A percentile compares a stretch with the other conserved stretches of the same genome.
These are phyloP conservation scores for Kazachstania africana DNA, from an alignment of 805 yeast genomes.

Conservation along the genomic window DNA sequence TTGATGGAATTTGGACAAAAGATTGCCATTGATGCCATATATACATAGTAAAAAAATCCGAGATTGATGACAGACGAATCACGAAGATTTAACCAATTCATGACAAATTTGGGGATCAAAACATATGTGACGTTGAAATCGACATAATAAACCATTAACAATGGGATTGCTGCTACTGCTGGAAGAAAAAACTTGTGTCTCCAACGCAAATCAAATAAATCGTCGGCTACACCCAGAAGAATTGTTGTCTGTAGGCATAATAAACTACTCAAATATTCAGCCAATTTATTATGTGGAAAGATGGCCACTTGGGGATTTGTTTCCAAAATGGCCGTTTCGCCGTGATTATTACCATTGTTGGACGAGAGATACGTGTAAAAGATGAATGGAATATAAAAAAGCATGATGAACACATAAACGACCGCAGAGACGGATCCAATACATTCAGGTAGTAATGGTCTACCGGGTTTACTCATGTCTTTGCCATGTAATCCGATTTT, in stretches of 20 bases:
- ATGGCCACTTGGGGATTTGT: constrained; percentile 5
- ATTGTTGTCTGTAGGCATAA: constrained; percentile 76
- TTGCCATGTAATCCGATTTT: constrained; percentile 75
- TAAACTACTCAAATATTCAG: constrained; percentile 78
- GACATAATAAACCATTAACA: constrained; percentile 80
- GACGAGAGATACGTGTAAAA: constrained; percentile 63
- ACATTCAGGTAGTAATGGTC: constrained; percentile 74
- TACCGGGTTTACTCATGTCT: constrained; percentile 69
- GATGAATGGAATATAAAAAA: constrained; percentile 76
- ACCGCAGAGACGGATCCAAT: constrained; percentile 86
- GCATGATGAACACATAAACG: constrained; percentile 69
- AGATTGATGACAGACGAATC: constrained; percentile 47
- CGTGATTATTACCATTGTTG: constrained; percentile 39
- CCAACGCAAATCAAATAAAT: constrained; percentile 93
- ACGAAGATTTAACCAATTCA: constrained; percentile 27
- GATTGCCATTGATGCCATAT: constrained; percentile 86
- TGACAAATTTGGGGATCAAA: constrained; percentile 62
- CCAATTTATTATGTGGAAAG: constrained; percentile 73
- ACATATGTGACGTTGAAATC: constrained; percentile 90
- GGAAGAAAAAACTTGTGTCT: constrained; percentile 94
- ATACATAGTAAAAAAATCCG: constrained; percentile 68
- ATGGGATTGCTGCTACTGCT: constrained; percentile 85
- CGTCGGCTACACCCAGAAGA: constrained; percentile 83
- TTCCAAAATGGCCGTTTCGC: neutral
- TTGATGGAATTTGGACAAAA: constrained; percentile 95